phyloP scores from a whole-genome alignment of 2,329 filamentous ascomycete species.

The Nemania sp. region DNA sequence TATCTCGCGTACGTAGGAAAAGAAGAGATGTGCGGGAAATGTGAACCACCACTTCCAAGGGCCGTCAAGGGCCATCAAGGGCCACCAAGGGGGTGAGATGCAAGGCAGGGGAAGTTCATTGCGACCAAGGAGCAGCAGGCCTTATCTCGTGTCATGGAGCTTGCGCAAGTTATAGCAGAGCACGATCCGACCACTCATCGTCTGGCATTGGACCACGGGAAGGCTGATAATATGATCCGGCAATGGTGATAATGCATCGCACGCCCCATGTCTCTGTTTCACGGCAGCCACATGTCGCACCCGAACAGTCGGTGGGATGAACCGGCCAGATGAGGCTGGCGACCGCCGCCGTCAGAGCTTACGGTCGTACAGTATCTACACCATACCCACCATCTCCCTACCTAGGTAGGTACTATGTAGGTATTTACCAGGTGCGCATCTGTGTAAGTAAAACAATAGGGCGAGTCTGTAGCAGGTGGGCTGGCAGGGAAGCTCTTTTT shows the following conservation, averaged over 20 bases:
- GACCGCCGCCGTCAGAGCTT: conserved; percentile 16
- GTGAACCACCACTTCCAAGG: conserved; percentile 7
- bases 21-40: conserved; percentile 12
- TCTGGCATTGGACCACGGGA: conserved; percentile 26
- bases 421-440: neutral
- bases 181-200: conserved; percentile 31
- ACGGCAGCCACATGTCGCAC: conserved; percentile 14
- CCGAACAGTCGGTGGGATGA: conserved; percentile 20
- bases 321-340: conserved; percentile 27
- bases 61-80: no score
- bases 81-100: conserved; percentile 28
- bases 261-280: conserved; percentile 29
- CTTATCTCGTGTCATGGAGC: conserved; percentile 30
- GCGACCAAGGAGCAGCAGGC: conserved; percentile 30
- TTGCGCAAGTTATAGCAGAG: conserved; percentile 13
- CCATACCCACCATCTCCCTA: neutral
- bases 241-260: conserved; percentile 13
- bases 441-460: no score
- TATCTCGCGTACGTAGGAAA: conserved; percentile 21
- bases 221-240: conserved; percentile 24
- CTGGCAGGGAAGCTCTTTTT: no score
- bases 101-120: conserved; percentile 24
- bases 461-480: no score
- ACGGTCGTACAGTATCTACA: neutral
- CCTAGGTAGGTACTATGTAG: neutral